Conservation (phyloP, 176 grass and related monocot species). For the Carex parvula region DNA sequence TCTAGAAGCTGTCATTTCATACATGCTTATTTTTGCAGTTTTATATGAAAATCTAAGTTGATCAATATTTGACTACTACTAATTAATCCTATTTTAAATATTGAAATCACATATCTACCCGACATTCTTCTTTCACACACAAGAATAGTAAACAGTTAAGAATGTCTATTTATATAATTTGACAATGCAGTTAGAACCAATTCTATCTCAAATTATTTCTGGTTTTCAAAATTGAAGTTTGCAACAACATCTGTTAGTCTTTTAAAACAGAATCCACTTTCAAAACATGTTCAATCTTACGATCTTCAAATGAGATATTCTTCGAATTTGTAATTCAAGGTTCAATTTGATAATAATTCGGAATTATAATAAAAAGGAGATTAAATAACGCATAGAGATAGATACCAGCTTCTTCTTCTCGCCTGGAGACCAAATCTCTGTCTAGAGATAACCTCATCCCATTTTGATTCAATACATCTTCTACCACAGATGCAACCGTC, state of each 20-base stretch:
- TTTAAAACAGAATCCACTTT: neutral
- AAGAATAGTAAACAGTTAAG: too few relatives aligned
- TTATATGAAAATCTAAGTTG: neutral
- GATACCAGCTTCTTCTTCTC: slow-evolving; percentile 39
- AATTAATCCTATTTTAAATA: neutral
- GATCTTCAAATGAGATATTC: neutral
- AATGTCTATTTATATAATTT: neutral
- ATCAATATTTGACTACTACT: neutral
- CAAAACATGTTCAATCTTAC: neutral
- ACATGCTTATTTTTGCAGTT: neutral
- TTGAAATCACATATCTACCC: too few relatives aligned
- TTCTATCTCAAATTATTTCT: too few relatives aligned
- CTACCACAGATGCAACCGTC: slow-evolving; percentile 2
- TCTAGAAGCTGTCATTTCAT: slow-evolving; percentile 42
- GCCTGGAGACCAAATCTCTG: slow-evolving; percentile 32
- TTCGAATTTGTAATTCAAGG: neutral
- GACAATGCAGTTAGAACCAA: neutral
- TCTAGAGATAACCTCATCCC: neutral
- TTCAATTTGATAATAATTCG: neutral
- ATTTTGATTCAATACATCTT: slow-evolving; percentile 33
- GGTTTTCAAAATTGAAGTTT: too few relatives aligned
- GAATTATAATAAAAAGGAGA: too few relatives aligned
- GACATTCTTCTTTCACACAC: too few relatives aligned
- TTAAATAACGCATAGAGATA: neutral
- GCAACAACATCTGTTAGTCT: neutral